phyloP scores from a whole-genome alignment of 2,329 filamentous ascomycete species.

The Pseudocercospora vitis region DNA sequence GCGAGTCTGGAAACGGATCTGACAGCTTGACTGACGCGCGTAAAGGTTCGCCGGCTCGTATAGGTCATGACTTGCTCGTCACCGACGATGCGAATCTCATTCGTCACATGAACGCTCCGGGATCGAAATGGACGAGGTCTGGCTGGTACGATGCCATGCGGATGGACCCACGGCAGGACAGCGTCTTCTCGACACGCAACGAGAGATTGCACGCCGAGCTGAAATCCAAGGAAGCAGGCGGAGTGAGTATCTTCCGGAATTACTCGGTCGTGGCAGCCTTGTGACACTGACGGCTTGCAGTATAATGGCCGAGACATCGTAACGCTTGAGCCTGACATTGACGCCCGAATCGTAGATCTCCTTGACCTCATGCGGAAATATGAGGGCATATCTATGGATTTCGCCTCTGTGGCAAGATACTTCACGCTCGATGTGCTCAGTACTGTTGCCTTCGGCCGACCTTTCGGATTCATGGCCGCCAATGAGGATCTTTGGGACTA shows the following conservation, averaged over 20 bases:
- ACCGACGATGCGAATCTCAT: slow-evolving; percentile 53
- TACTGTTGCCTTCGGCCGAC: slow-evolving; percentile 52
- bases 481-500: slow-evolving; percentile 47
- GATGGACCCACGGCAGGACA: slow-evolving; percentile 56
- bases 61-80: slow-evolving; percentile 52
- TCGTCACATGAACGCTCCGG: slow-evolving; percentile 46
- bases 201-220: slow-evolving; percentile 49
- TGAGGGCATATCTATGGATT: slow-evolving; percentile 44
- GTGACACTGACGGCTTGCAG: slow-evolving; percentile 34
- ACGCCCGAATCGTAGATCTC: slow-evolving; percentile 49
- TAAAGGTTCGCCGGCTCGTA: slow-evolving; percentile 45
- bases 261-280: slow-evolving; percentile 5
- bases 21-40: slow-evolving; percentile 8
- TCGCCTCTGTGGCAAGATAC: slow-evolving; percentile 52
- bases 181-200: slow-evolving; percentile 55
- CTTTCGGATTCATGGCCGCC: slow-evolving; percentile 54
- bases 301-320: slow-evolving; percentile 59
- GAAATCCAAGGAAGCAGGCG: slow-evolving; percentile 54
- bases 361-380: slow-evolving; percentile 49
- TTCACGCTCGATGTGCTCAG: slow-evolving; percentile 60
- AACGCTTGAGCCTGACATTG: slow-evolving; percentile 52
- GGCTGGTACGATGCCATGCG: slow-evolving; percentile 52
- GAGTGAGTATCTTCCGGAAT: slow-evolving; percentile 40
- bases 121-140: slow-evolving; percentile 33
- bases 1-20: slow-evolving; percentile 1